phyloP scores from a whole-genome alignment of 1,284 basidiomycete genomes.

The Sporisorium exsertum region DNA sequence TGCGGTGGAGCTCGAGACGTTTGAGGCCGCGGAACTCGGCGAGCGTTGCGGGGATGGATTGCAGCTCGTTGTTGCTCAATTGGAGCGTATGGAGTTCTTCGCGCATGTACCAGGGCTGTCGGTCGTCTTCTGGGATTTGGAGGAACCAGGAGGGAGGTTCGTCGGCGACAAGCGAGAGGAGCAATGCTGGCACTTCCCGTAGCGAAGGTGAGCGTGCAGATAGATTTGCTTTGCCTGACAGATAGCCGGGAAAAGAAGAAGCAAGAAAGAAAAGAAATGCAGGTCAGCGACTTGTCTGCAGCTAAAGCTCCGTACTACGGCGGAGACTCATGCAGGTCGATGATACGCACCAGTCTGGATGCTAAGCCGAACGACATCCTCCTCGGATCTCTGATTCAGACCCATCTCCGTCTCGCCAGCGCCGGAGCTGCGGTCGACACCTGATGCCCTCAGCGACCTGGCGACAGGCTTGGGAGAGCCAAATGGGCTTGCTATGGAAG shows the following conservation, averaged over 20 bases:
- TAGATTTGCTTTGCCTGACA: conserved; percentile 47
- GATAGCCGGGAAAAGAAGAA: neutral
- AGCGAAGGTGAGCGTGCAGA: conserved; percentile 54
- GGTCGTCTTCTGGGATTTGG: conserved; percentile 44
- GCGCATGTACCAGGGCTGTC: conserved; percentile 59
- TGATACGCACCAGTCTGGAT: conserved; percentile 37
- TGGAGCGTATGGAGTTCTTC: conserved; percentile 51
- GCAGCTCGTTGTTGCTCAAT: conserved; percentile 55
- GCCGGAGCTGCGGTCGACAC: conserved; percentile 5
- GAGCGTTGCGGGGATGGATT: conserved; percentile 48
- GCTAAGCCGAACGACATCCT: conserved; percentile 41
- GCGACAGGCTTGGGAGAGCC: conserved; percentile 49
- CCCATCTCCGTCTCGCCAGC: conserved; percentile 16
- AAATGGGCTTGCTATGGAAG: conserved; percentile 50
- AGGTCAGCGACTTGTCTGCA: neutral
- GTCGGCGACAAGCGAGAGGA: conserved; percentile 53
- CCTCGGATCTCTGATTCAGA: conserved; percentile 43
- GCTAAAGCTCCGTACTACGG: neutral
- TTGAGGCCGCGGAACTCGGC: conserved; percentile 51
- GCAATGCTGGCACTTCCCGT: conserved; percentile 32
- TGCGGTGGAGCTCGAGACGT: conserved; percentile 60
- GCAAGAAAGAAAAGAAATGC: neutral
- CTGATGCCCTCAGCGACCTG: neutral
- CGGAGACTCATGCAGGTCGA: neutral
- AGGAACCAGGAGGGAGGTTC: conserved; percentile 57